These are phyloP conservation scores for Lachnellula subtilissima DNA, from an alignment of 2,329 filamentous ascomycete species.

Conservation along the genomic window DNA sequence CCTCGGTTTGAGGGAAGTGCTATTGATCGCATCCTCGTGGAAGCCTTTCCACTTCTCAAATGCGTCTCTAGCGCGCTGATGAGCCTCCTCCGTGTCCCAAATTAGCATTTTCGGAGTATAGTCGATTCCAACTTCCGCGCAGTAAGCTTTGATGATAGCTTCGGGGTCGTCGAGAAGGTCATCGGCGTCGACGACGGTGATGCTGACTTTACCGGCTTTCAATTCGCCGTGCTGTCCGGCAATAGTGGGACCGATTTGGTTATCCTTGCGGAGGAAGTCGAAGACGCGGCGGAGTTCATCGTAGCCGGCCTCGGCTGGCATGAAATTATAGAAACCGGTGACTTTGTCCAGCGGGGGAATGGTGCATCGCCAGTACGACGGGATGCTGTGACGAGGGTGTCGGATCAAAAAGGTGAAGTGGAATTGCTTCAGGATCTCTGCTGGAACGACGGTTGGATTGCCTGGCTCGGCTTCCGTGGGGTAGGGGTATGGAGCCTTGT, in stretches of 20 bases:
- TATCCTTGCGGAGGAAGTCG: slow-evolving; percentile 69
- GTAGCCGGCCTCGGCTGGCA: slow-evolving; percentile 86
- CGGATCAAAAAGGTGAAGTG: slow-evolving; percentile 97
- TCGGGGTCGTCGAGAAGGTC: slow-evolving; percentile 84
- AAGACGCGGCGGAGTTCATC: slow-evolving; percentile 81
- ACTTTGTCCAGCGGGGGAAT: slow-evolving; percentile 76
- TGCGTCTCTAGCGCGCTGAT: slow-evolving; percentile 60
- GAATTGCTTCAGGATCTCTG: slow-evolving; percentile 68
- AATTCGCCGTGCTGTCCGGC: slow-evolving; percentile 39
- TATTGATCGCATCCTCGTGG: slow-evolving; percentile 90
- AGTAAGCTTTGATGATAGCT: slow-evolving; percentile 72
- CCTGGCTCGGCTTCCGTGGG: slow-evolving; percentile 53
- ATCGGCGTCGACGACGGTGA: slow-evolving; percentile 90
- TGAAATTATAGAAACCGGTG: slow-evolving; percentile 83
- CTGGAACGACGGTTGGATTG: slow-evolving; percentile 83
- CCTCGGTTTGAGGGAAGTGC: slow-evolving; percentile 68
- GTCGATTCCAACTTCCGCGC: slow-evolving; percentile 71
- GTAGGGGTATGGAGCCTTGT: slow-evolving; percentile 51
- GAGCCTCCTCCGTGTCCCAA: slow-evolving; percentile 74
- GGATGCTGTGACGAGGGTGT: slow-evolving; percentile 85
- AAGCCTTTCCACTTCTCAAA: slow-evolving; percentile 98
- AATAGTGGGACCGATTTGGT: slow-evolving; percentile 65
- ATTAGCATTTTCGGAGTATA: slow-evolving; percentile 74
- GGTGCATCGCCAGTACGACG: slow-evolving; percentile 92
- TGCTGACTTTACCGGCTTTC: slow-evolving; percentile 45